These are phyloP conservation scores for Curvularia verruculosa DNA, from an alignment of 2,329 filamentous ascomycete genomes.

Conservation along the genomic window DNA sequence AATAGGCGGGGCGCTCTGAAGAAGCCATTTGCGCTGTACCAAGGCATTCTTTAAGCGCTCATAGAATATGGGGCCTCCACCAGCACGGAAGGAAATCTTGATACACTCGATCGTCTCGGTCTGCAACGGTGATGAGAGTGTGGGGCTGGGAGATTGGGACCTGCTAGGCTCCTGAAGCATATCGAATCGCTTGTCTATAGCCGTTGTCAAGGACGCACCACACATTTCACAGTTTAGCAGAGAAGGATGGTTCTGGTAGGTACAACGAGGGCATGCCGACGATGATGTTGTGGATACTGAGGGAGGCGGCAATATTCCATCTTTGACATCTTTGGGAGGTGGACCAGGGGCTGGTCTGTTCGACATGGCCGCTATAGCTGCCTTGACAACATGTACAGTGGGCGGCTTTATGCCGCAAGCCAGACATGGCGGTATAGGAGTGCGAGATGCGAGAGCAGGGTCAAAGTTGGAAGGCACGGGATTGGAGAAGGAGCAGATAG, in stretches of 20 bases:
- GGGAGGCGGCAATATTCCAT: conserved; percentile 31
- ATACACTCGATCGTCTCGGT: conserved; percentile 74
- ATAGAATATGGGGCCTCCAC: conserved; percentile 88
- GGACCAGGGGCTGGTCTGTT: conserved; percentile 54
- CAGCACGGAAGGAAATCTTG: conserved; percentile 88
- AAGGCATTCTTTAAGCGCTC: conserved; percentile 87
- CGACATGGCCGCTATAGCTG: conserved; percentile 76
- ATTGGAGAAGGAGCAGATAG: conserved; percentile 95
- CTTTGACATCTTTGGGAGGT: conserved; percentile 47
- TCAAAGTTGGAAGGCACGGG: conserved; percentile 94
- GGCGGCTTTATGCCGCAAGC: conserved; percentile 94
- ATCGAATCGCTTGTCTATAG: conserved; percentile 53
- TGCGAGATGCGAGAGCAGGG: conserved; percentile 77
- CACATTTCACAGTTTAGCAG: conserved; percentile 89
- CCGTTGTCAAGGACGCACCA: conserved; percentile 71
- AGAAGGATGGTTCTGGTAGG: conserved; percentile 91
- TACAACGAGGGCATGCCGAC: conserved; percentile 79
- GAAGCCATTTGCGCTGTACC: conserved; percentile 92
- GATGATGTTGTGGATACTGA: conserved; percentile 24
- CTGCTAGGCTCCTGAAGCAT: conserved; percentile 53
- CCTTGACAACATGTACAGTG: conserved; percentile 81
- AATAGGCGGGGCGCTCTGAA: conserved; percentile 86
- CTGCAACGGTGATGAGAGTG: conserved; percentile 57
- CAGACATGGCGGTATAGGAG: conserved; percentile 82
- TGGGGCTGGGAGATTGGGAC: conserved; percentile 79